Evolutionary conservation across 2,329 filamentous ascomycete genomes (phyloP).

Genomic region (Penicillium sp.): DNA sequence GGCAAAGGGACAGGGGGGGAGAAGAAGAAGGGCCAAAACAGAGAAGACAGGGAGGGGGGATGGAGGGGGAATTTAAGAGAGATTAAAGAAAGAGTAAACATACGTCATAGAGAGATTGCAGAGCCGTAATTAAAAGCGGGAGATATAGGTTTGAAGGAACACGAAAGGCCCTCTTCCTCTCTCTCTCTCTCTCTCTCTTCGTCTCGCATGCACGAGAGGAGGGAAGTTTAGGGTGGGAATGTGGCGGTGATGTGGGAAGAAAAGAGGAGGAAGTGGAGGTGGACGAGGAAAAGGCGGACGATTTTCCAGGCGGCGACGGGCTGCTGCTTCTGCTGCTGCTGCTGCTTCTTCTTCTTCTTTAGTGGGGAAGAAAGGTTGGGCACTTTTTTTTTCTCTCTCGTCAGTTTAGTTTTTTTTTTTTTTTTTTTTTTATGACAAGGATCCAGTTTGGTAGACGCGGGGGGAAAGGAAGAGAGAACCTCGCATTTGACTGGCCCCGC

Average conservation of each 20-base stretch:
- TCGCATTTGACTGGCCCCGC: constrained; percentile 14
- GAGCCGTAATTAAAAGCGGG: constrained; percentile 4
- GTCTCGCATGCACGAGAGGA: constrained; percentile 25
- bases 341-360: not conserved
- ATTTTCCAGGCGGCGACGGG: constrained; percentile 4
- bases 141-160: not conserved
- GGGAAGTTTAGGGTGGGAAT: constrained; percentile 12
- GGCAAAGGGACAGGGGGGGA: not conserved
- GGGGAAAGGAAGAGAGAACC: not conserved
- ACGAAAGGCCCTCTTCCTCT: constrained; percentile 4
- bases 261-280: not conserved
- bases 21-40: not conserved
- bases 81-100: constrained; percentile 22
- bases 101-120: constrained; percentile 34
- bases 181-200: constrained; percentile 16
- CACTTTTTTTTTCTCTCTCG: constrained; percentile 7
- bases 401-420: not conserved
- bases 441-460: constrained; percentile 6
- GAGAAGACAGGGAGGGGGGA: not conserved
- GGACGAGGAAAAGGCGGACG: not conserved
- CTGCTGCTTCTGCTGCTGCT: not conserved
- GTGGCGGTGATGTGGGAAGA: constrained; percentile 9
- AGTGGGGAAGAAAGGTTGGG: constrained; percentile 1
- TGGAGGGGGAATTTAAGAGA: constrained; percentile 4
- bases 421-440: not conserved